phyloP scores from a whole-genome alignment of 345 rosid genomes.

The Ceriops decandra region DNA sequence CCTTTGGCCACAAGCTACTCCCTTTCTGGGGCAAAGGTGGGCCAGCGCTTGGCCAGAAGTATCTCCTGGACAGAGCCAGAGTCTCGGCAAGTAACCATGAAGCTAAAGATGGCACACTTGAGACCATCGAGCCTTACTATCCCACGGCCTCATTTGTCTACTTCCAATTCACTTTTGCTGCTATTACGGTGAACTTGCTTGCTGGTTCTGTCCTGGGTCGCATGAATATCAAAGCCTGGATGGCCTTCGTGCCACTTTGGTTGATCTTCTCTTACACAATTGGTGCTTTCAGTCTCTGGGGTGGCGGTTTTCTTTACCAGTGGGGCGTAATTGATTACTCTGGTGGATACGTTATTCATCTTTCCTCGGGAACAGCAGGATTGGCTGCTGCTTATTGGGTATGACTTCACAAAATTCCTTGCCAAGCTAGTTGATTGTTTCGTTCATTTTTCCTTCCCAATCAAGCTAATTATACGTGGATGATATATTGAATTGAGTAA shows the following conservation, averaged over 20 bases:
- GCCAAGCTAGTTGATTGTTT: background rate
- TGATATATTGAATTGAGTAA: background rate
- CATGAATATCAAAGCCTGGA: slow-evolving; percentile 33
- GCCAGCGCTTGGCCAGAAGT: slow-evolving; percentile 24
- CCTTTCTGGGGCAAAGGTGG: slow-evolving; percentile 30
- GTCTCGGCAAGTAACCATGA: slow-evolving; percentile 14
- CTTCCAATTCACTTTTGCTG: slow-evolving; percentile 32
- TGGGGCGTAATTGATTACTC: slow-evolving; percentile 33
- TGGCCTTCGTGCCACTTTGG: slow-evolving; percentile 33
- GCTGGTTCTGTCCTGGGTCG: slow-evolving; percentile 30
- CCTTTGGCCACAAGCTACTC: slow-evolving; percentile 25
- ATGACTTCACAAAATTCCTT: background rate
- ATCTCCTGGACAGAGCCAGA: slow-evolving; percentile 11
- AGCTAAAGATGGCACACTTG: background rate
- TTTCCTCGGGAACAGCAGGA: slow-evolving; percentile 29
- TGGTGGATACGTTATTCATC: slow-evolving; percentile 31
- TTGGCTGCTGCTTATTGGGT: slow-evolving; percentile 33
- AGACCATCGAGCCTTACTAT: slow-evolving; percentile 11
- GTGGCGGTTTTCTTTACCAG: slow-evolving; percentile 25
- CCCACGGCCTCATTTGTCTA: slow-evolving; percentile 23
- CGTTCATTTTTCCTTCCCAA: too few species aligned
- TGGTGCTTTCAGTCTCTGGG: slow-evolving; percentile 34
- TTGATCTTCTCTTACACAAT: slow-evolving; percentile 27
- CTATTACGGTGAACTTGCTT: slow-evolving; percentile 24
- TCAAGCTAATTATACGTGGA: background rate